Conservation (phyloP, 768 basidiomycete genomes). For the Tubosaeta sp. region DNA sequence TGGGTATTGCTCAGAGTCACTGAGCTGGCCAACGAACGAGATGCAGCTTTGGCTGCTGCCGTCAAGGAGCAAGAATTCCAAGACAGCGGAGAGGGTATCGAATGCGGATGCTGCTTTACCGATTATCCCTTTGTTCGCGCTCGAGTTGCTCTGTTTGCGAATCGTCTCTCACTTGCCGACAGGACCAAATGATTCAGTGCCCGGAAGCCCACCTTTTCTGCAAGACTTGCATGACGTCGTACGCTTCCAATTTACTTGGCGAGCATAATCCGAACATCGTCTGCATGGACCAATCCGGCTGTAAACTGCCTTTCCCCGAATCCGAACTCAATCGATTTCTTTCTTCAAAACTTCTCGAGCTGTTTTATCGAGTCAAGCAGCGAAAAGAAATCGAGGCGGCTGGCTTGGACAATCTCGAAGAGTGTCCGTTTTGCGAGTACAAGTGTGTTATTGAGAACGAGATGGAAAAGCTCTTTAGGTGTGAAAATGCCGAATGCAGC, state of each 20-base stretch:
- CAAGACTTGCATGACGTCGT: conserved; percentile 59
- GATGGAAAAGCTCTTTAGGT: conserved; percentile 57
- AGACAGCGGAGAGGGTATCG: conserved; percentile 58
- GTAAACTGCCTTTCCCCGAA: conserved; percentile 61
- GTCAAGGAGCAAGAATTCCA: conserved; percentile 40
- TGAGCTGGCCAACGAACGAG: conserved; percentile 23
- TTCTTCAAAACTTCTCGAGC: conserved; percentile 55
- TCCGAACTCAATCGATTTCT: conserved; percentile 69
- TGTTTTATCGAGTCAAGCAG: conserved; percentile 74
- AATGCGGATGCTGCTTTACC: conserved; percentile 86
- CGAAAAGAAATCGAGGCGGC: conserved; percentile 78
- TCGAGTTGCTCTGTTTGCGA: not conserved
- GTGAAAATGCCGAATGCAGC: conserved; percentile 61
- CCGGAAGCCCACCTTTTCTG: conserved; percentile 90
- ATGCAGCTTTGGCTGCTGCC: conserved; percentile 31
- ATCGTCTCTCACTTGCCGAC: conserved; percentile 1
- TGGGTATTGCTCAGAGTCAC: conserved; percentile 44
- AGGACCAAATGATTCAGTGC: conserved; percentile 88
- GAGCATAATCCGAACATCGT: conserved; percentile 55
- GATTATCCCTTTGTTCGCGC: conserved; percentile 63
- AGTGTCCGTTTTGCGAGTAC: conserved; percentile 90
- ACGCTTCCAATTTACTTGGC: conserved; percentile 65
- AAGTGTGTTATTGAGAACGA: conserved; percentile 71
- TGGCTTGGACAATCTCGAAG: conserved; percentile 73
- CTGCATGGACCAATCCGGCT: conserved; percentile 83